phyloP scores from a whole-genome alignment of 78 protist genomes.

The Pelomyxa schiedti region DNA sequence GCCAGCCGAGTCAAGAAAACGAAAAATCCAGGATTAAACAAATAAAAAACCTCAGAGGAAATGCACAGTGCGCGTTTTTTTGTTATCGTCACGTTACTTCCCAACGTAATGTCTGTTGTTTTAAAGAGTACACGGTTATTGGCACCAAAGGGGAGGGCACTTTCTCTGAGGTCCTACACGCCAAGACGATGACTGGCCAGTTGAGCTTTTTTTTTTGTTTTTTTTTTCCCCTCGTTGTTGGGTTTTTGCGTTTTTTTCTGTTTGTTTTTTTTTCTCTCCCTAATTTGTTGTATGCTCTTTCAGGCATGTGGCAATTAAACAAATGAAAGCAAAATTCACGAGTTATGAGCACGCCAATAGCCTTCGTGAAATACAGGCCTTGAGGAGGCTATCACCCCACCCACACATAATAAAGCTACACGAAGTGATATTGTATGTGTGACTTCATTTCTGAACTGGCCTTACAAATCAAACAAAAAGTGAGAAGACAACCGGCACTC shows the following conservation, averaged over 20 bases:
- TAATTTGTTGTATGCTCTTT: neutral
- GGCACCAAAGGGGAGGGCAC: slow-evolving; percentile 87
- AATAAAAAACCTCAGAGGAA: no score
- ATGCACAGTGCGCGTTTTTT: no score
- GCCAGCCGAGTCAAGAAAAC: no score
- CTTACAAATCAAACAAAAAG: neutral
- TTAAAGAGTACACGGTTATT: slow-evolving; percentile 58
- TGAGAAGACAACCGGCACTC: slow-evolving; percentile 49
- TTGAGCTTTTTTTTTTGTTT: slow-evolving; percentile 25
- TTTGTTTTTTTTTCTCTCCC: no score
- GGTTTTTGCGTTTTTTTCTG: no score
- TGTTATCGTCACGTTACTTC: no score
- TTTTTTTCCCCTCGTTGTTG: no score
- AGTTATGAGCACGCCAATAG: slow-evolving; percentile 63
- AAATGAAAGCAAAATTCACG: slow-evolving; percentile 73
- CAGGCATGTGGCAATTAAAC: slow-evolving; percentile 63
- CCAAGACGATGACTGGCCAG: no score
- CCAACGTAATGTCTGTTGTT: no score
- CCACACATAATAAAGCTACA: slow-evolving; percentile 64
- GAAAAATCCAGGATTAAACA: no score
- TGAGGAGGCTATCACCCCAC: slow-evolving; percentile 58
- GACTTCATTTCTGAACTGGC: neutral
- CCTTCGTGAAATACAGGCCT: slow-evolving; percentile 82
- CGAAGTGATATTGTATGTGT: slow-evolving; percentile 64
- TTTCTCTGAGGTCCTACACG: slow-evolving; percentile 80